phyloP scores from a whole-genome alignment of 805 yeast genomes.

The Kodamaea lidongshanica region DNA sequence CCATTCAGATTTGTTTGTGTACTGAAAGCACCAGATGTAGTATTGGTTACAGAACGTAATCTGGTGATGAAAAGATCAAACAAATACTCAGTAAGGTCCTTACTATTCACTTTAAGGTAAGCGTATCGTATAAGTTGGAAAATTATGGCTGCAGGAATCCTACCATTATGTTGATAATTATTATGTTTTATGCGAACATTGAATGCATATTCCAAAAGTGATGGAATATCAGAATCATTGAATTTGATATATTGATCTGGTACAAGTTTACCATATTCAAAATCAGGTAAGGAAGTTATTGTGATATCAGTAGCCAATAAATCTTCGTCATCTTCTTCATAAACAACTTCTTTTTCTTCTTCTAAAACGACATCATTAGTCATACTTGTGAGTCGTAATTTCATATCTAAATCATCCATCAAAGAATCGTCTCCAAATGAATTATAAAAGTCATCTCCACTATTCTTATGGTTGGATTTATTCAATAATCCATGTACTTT shows the following conservation, averaged over 20 bases:
- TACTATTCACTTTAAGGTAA: constrained; percentile 49
- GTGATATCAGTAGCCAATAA: constrained; percentile 23
- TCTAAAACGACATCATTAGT: constrained; percentile 14
- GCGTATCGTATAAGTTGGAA: constrained; percentile 70
- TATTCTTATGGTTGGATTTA: constrained; percentile 5
- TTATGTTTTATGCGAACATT: constrained; percentile 35
- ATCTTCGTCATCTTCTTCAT: constrained; percentile 21
- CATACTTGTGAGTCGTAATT: constrained; percentile 30
- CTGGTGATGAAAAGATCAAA: constrained; percentile 56
- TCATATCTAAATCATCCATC: constrained; percentile 29
- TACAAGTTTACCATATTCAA: constrained; percentile 50
- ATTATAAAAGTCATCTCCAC: constrained; percentile 8
- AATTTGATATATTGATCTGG: constrained; percentile 59
- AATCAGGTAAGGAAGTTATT: constrained; percentile 30
- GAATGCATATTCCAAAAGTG: constrained; percentile 44
- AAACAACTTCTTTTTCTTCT: constrained; percentile 17
- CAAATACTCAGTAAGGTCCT: constrained; percentile 51
- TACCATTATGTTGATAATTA: constrained; percentile 39
- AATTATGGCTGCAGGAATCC: constrained; percentile 61
- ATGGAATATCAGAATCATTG: constrained; percentile 51
- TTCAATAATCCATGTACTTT: constrained; percentile 41
- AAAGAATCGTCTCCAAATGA: constrained; percentile 9
- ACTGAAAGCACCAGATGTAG: constrained; percentile 54
- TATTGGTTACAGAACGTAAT: constrained; percentile 52
- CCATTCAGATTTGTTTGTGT: constrained; percentile 20